Percentiles rank a stretch among this genome's conserved stretches.
Conservation (phyloP, 192 early-diverging fungal species). For the Coemansia sp. region DNA sequence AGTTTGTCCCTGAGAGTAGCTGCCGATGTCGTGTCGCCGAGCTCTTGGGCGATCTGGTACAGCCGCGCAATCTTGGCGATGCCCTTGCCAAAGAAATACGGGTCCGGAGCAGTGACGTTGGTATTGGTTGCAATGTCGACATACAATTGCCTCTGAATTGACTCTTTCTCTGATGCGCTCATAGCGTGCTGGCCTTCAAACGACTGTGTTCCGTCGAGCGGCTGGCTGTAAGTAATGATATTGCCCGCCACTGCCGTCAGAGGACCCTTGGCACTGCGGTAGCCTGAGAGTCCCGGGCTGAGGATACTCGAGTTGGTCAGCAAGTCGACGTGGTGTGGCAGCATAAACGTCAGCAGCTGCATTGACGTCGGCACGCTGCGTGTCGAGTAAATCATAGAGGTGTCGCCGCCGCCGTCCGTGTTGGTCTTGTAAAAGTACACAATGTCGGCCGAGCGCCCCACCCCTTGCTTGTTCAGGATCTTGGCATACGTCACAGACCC, state of each 20-base stretch:
- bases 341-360: slow-evolving; percentile 49
- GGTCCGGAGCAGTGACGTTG: slow-evolving; percentile 45
- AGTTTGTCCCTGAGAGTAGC: slow-evolving; percentile 14
- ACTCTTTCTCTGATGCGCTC: slow-evolving; percentile 17
- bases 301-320: slow-evolving; percentile 12
- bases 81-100: slow-evolving; percentile 61
- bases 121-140: slow-evolving; percentile 30
- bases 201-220: slow-evolving; percentile 23
- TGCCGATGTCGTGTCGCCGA: slow-evolving; percentile 32
- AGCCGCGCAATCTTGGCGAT: slow-evolving; percentile 56
- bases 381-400: slow-evolving; percentile 15
- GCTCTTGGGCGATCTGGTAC: slow-evolving; percentile 55
- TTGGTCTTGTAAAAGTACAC: slow-evolving; percentile 49
- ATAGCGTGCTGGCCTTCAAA: slow-evolving; percentile 39
- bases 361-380: slow-evolving; percentile 11
- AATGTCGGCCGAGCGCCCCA: slow-evolving; percentile 34
- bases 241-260: slow-evolving; percentile 54
- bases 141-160: slow-evolving; percentile 42
- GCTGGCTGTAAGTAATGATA: slow-evolving; percentile 53
- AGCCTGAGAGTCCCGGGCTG: slow-evolving; percentile 36
- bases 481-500: slow-evolving; percentile 54
- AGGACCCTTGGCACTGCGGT: slow-evolving; percentile 56
- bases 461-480: slow-evolving; percentile 26
- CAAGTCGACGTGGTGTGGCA: slow-evolving; percentile 57
- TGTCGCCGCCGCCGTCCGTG: slow-evolving; percentile 28